These are phyloP conservation scores for Helminthosporium solani DNA, from an alignment of 2,329 filamentous ascomycete genomes.

Conservation along the genomic window DNA sequence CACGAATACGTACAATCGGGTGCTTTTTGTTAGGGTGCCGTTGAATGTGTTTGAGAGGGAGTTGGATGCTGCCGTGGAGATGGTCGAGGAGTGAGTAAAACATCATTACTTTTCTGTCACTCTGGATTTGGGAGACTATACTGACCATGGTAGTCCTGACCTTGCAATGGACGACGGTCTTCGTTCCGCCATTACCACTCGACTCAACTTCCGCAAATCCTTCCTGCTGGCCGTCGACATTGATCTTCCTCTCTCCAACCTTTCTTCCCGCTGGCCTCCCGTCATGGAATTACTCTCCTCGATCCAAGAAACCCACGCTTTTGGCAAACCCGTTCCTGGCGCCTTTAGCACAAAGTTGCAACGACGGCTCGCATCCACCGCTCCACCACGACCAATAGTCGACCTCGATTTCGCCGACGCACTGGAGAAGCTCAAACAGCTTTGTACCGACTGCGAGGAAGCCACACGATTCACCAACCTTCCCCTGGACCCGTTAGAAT, in stretches of 20 bases:
- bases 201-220: constrained; percentile 66
- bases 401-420: constrained; percentile 72
- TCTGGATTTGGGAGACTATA: not conserved
- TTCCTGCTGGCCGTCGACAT: constrained; percentile 58
- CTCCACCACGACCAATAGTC: constrained; percentile 88
- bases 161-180: constrained; percentile 39
- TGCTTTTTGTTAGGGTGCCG: constrained; percentile 60
- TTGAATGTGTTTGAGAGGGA: constrained; percentile 38
- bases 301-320: constrained; percentile 60
- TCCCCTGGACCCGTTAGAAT: constrained; percentile 35
- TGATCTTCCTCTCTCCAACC: constrained; percentile 30
- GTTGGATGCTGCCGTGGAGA: constrained; percentile 33
- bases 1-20: constrained; percentile 83
- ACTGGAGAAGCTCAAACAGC: constrained; percentile 64
- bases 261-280: constrained; percentile 40
- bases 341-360: constrained; percentile 91
- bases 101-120: not conserved
- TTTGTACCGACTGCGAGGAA: constrained; percentile 72
- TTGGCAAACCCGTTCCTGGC: constrained; percentile 68
- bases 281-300: constrained; percentile 48
- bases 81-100: constrained; percentile 33
- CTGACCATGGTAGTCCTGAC: constrained; percentile 22
- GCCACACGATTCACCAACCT: constrained; percentile 37
- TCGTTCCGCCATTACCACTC: constrained; percentile 59
- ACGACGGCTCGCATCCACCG: constrained; percentile 86